phyloP scores from a whole-genome alignment of 345 rosid species.

The Xanthoceras sorbifolium region DNA sequence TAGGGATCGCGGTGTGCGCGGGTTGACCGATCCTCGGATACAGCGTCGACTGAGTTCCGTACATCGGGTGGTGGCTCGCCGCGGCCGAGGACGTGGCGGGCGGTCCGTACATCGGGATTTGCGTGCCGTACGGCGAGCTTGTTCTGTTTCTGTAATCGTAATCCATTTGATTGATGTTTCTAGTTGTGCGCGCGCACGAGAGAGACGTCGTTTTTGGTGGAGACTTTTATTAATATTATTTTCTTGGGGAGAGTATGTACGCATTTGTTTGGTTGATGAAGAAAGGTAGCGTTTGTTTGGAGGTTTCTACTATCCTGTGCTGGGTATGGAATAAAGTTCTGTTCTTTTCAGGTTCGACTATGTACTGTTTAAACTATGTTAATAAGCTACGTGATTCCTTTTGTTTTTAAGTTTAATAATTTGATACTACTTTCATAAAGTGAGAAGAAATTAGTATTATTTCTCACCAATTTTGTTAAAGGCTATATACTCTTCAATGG shows the following conservation, averaged over 20 bases:
- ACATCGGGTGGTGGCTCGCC: conserved; percentile 45
- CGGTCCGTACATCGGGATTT: conserved; percentile 42
- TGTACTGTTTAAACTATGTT: neutral
- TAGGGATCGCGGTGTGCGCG: conserved; percentile 37
- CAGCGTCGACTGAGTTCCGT: conserved; percentile 41
- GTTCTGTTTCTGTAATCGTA: conserved; percentile 59
- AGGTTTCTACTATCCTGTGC: conserved; percentile 9
- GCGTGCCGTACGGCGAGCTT: conserved; percentile 38
- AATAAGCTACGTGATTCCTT: too few species aligned
- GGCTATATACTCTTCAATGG: too few species aligned
- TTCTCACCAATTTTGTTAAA: too few species aligned
- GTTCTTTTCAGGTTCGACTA: neutral
- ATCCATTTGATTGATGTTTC: conserved; percentile 31
- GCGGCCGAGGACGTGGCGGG: conserved; percentile 35
- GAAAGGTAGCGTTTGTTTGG: neutral
- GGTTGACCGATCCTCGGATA: conserved; percentile 77
- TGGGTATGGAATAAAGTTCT: neutral
- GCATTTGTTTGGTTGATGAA: neutral
- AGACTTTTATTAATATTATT: neutral
- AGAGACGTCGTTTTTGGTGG: neutral
- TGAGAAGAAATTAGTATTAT: too few species aligned
- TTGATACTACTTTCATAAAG: too few species aligned
- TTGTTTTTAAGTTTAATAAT: too few species aligned
- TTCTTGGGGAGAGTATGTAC: too few species aligned
- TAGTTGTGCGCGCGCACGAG: too few species aligned